Conservation (phyloP, 2,329 filamentous ascomycete species). For the Chalara sp. region DNA sequence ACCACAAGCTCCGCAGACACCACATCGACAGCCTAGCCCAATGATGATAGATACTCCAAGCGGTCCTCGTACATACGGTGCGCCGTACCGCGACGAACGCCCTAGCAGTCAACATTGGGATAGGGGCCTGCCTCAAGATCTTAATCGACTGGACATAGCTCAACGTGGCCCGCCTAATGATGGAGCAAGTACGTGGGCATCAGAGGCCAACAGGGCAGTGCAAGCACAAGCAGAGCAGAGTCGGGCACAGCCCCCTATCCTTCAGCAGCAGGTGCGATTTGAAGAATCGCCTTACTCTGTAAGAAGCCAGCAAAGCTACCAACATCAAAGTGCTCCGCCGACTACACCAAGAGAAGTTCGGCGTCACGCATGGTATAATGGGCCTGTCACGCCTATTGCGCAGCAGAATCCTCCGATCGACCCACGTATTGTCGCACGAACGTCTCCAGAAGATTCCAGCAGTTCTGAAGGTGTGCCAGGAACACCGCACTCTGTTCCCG, state of each 20-base stretch:
- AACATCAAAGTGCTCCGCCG: slow-evolving; percentile 54
- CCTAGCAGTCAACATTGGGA: slow-evolving; percentile 49
- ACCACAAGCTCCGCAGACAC: slow-evolving; percentile 48
- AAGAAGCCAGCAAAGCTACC: slow-evolving; percentile 23
- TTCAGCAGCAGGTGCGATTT: slow-evolving; percentile 39
- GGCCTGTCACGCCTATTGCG: slow-evolving; percentile 31
- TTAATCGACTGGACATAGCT: slow-evolving; percentile 61
- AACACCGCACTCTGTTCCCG: slow-evolving; percentile 38
- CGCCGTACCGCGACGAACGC: slow-evolving; percentile 38
- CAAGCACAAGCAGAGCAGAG: slow-evolving; percentile 47
- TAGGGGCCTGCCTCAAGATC: slow-evolving; percentile 55
- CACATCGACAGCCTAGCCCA: slow-evolving; percentile 59
- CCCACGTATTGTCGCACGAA: slow-evolving; percentile 31
- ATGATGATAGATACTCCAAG: slow-evolving; percentile 62
- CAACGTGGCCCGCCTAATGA: slow-evolving; percentile 44
- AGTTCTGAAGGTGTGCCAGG: slow-evolving; percentile 48
- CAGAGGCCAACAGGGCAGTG: slow-evolving; percentile 47
- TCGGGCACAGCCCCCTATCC: slow-evolving; percentile 33
- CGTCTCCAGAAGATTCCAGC: slow-evolving; percentile 47
- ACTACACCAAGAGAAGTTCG: slow-evolving; percentile 54
- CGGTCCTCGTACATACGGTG: slow-evolving; percentile 8
- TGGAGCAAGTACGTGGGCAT: slow-evolving; percentile 48
- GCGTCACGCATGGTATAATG: slow-evolving; percentile 68
- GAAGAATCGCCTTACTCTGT: slow-evolving; percentile 39
- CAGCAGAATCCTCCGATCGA: slow-evolving; percentile 17